A percentile compares a stretch with the other conserved stretches of the same genome.
phyloP scores from a whole-genome alignment of 1,284 basidiomycete genomes.

The Vanrija humicola region DNA sequence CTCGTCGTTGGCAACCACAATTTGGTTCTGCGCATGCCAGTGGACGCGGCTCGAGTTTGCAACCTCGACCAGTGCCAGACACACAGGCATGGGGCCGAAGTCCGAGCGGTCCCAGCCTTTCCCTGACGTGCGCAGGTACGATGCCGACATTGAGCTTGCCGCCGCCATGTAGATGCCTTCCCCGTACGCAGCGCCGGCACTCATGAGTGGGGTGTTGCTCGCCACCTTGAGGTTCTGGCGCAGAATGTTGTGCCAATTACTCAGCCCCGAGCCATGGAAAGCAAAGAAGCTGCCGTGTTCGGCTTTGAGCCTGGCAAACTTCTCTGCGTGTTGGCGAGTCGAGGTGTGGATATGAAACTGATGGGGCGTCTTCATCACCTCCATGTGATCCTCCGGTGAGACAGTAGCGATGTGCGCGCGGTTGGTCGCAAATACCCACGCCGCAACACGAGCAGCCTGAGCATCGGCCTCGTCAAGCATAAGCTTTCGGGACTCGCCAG shows the following conservation, averaged over 20 bases:
- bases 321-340: slow-evolving; percentile 9
- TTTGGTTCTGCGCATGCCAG: not conserved
- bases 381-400: not conserved
- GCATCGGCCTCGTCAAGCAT: not conserved
- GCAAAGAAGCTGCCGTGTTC: slow-evolving; percentile 5
- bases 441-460: not conserved
- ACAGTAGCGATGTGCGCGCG: slow-evolving; percentile 10
- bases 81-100: not conserved
- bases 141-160: not conserved
- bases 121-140: not conserved
- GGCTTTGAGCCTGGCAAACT: slow-evolving; percentile 5
- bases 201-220: slow-evolving; percentile 5
- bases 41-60: slow-evolving; percentile 11
- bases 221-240: slow-evolving; percentile 14
- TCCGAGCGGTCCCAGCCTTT: not conserved
- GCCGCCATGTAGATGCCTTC: slow-evolving; percentile 5
- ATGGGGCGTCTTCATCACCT: not conserved
- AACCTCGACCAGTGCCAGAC: slow-evolving; percentile 7
- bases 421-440: slow-evolving; percentile 14
- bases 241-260: slow-evolving; percentile 16
- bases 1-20: slow-evolving; percentile 10
- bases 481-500: not conserved
- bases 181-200: slow-evolving; percentile 3
- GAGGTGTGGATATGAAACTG: slow-evolving; percentile 13
- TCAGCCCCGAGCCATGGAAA: slow-evolving; percentile 7